Evolutionary conservation across 2,329 filamentous ascomycete species (phyloP).

Genomic region (Chrysoporthe austroafricana): DNA sequence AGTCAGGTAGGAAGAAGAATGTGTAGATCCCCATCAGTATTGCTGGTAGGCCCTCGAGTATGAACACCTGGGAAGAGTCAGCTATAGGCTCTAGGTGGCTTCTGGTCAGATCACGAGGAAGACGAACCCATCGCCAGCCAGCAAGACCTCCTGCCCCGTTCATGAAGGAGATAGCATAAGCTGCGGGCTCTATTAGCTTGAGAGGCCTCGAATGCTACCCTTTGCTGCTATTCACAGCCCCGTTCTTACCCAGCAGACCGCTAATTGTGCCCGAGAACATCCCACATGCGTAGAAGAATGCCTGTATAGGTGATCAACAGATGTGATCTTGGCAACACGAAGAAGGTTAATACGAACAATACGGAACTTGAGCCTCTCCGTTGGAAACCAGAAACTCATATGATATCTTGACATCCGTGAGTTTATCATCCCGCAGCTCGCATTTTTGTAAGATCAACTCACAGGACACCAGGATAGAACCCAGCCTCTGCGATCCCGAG

Average conservation of each 20-base stretch:
- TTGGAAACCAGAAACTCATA: slow-evolving; percentile 40
- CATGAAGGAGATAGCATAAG: slow-evolving; percentile 37
- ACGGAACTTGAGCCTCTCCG: slow-evolving; percentile 37
- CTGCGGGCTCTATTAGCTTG: slow-evolving; percentile 16
- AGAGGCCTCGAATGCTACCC: too few species aligned
- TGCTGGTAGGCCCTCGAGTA: slow-evolving; percentile 35
- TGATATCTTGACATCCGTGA: slow-evolving; percentile 31
- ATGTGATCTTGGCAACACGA: not conserved
- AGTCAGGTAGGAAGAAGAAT: slow-evolving; percentile 34
- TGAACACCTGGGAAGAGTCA: slow-evolving; percentile 32
- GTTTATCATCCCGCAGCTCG: not conserved
- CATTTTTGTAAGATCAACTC: not conserved
- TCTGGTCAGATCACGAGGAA: not conserved
- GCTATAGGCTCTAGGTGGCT: not conserved
- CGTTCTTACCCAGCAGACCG: slow-evolving; percentile 32
- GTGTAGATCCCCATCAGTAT: slow-evolving; percentile 34
- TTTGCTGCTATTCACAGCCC: too few species aligned
- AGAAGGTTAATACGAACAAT: slow-evolving; percentile 30
- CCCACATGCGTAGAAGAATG: slow-evolving; percentile 40
- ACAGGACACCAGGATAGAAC: slow-evolving; percentile 37
- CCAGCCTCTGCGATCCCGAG: slow-evolving; percentile 37
- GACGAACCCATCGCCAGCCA: slow-evolving; percentile 35
- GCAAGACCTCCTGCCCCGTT: slow-evolving; percentile 33
- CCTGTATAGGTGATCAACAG: slow-evolving; percentile 22
- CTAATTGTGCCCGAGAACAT: slow-evolving; percentile 40